Evolutionary conservation across 768 basidiomycete species (phyloP), one percentile per base, ranked within the genome.

Genomic region (Cystobasidium onofrii): DNA sequence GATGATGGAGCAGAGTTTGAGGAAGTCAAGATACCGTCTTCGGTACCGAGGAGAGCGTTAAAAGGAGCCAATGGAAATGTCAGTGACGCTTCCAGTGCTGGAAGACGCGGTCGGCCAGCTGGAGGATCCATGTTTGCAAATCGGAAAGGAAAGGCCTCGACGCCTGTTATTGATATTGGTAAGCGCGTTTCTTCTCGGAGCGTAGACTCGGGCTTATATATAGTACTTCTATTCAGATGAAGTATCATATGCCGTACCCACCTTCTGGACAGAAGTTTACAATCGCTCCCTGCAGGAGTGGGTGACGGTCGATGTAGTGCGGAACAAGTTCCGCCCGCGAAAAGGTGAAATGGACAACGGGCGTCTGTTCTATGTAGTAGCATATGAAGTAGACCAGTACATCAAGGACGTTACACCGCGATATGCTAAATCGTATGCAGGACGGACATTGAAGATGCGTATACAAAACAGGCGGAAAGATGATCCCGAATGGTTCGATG

Each of bases 211-310:
- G n/a, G n/a, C n/a, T n/a, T n/a, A n/a, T n/a, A n/a, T n/a, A n/a
- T n/a, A n/a, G n/a, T 29, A 43, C 27, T 20, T 23, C 23, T 13
- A 75, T 7, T 36, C 74, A 10, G 65, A 60, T 46, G 73, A 76
- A 0, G 43, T 73, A 10, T 12, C 12, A 20, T 23, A 50, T 31
- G 65, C 87, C 12, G 88, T 92, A 1, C 94, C 95, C 0, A 88
- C 93, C 1, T 91, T 93, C 81, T 99, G 96, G 96, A 91, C 90
- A 0, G 96, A 99, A 81, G 91, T 96, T 0, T 99, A 93, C 82
- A 94, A 92, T 9, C 88, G 91, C 25, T 87, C 93, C 7, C 92
- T 96, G 82, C 87, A 85, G 17, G 87, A 88, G 41, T 99, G 96
- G 96, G 82, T 98, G 17, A 88, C 93, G 0, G 88, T 98, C 44